Evolutionary conservation across 768 basidiomycete genomes (phyloP).

Genomic region (Russula brevipes): DNA sequence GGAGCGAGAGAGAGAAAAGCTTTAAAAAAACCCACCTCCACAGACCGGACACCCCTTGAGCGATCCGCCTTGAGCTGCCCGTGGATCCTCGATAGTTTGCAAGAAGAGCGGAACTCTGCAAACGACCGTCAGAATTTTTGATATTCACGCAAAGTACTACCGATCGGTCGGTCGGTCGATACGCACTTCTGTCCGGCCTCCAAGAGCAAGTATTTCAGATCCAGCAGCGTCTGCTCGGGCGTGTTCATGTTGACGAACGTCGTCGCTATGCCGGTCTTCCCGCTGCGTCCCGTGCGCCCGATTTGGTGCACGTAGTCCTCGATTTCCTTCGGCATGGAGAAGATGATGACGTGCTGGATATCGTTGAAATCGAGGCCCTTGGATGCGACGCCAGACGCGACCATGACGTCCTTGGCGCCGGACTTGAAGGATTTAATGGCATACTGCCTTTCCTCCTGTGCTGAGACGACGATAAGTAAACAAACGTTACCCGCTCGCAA

Average conservation of each 20-base stretch:
- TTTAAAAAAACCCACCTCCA: conserved; percentile 55
- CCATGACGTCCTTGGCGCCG: conserved; percentile 98
- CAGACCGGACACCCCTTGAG: conserved; percentile 92
- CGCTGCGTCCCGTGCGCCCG: conserved; percentile 94
- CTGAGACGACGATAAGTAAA: conserved; percentile 38
- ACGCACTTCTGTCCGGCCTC: conserved; percentile 96
- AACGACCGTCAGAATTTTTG: conserved; percentile 13
- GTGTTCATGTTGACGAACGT: conserved; percentile 99
- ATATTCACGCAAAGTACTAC: background rate
- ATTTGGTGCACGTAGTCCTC: conserved; percentile 99
- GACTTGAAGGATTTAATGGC: conserved; percentile 98
- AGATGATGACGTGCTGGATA: conserved; percentile 98
- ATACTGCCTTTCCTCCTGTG: conserved; percentile 98
- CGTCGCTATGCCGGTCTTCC: conserved; percentile 98
- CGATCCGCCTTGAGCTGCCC: conserved; percentile 68
- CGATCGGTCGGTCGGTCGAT: no score
- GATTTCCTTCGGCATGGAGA: conserved; percentile 99
- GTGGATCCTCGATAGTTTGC: conserved; percentile 83
- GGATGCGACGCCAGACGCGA: conserved; percentile 94
- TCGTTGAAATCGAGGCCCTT: conserved; percentile 99
- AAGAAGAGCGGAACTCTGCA: conserved; percentile 90
- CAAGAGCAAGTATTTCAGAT: conserved; percentile 93
- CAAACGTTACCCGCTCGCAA: background rate
- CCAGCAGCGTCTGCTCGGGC: conserved; percentile 89
- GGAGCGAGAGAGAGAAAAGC: no score